Percentiles rank a stretch among this genome's conserved stretches.
phyloP scores from a whole-genome alignment of 106 monocot species.

The Posidonia australis region DNA sequence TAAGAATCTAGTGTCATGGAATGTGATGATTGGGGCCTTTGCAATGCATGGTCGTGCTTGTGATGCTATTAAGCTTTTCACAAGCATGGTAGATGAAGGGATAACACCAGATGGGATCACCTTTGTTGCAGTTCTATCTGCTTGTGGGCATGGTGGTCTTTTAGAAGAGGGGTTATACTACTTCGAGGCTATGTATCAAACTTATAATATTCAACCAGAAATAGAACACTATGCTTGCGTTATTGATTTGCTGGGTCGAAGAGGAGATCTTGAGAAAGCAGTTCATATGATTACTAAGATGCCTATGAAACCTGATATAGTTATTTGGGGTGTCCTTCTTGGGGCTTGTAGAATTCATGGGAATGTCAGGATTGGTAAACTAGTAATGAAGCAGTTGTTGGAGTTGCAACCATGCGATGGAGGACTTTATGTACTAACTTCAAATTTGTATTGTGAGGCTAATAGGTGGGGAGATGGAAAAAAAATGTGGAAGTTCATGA shows the following conservation, averaged over 20 bases:
- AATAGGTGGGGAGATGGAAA: constrained; percentile 31
- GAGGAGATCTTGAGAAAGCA: constrained; percentile 34
- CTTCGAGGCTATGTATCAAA: constrained; percentile 43
- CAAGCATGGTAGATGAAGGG: constrained; percentile 21
- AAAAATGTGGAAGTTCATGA: constrained; percentile 47
- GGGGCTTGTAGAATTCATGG: constrained; percentile 70
- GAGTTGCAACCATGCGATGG: constrained; percentile 30
- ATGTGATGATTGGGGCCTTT: constrained; percentile 46
- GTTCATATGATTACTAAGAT: constrained; percentile 34
- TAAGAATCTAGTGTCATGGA: constrained; percentile 53
- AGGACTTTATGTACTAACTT: constrained; percentile 51
- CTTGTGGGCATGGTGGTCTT: constrained; percentile 57
- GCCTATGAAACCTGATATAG: constrained; percentile 61
- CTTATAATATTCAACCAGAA: constrained; percentile 31
- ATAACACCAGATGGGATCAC: constrained; percentile 50
- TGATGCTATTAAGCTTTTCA: constrained; percentile 37
- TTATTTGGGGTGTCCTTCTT: constrained; percentile 58
- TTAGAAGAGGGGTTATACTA: constrained; percentile 32
- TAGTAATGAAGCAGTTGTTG: constrained; percentile 45
- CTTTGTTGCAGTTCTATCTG: constrained; percentile 44
- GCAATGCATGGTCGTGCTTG: constrained; percentile 52
- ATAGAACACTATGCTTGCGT: constrained; percentile 78
- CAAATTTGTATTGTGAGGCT: constrained; percentile 37
- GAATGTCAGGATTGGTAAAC: constrained; percentile 25
- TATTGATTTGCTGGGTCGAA: constrained; percentile 56